Base-by-base conservation (phyloP, 2,329 filamentous ascomycete genomes). In the Botrytis hyacinthi region DNA sequence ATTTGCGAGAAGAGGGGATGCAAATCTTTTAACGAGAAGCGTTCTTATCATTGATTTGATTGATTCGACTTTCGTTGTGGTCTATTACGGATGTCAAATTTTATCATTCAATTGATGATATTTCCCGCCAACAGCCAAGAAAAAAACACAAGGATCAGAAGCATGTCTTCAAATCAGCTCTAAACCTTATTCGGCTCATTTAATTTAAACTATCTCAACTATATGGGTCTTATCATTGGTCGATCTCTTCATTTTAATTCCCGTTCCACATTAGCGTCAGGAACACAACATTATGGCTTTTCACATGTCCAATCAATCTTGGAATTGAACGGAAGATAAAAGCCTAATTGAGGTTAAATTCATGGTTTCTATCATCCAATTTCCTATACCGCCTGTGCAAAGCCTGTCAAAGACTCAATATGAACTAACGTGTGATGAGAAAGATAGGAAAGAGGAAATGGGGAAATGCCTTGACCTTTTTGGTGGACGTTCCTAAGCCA, bases 191-290 rank as follows among this genome's bases (percentile, higher is more conserved):
- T 59, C 46, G 63, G 40, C 22, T 22, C 14, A 68, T 68, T 60
- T 72, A 72, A 67, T 68, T 72, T 72, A 69, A 68, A 51, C 16
- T 29, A 51, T 46, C n/a, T 51, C 22, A n/a, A n/a, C 2, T 14
- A 16, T 51, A 69, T 32, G 48, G 42, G 9, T 68, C 51, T 68
- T 60, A 29, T 73, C 62, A 69, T 73, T 74, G 54, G 63, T 62
- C 26, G 35, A 74, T 69, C 54, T 48, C 59, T 71, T 37, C 22
- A 62, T 29, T 54, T 68, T 54, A 69, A 66, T 68, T 40, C 73
- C 71, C 44, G 54, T 74, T 74, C 18, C 8, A 67, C 63, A 70
- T 68, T 76, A 76, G 76, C 72, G 67, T 75, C 74, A 76, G 75
- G 76, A 65, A 76, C 76, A 67, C 18, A 35, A 35, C 35, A 67